phyloP scores from a whole-genome alignment of 1,284 basidiomycete genomes.

The Cutaneotrichosporon sp. region DNA sequence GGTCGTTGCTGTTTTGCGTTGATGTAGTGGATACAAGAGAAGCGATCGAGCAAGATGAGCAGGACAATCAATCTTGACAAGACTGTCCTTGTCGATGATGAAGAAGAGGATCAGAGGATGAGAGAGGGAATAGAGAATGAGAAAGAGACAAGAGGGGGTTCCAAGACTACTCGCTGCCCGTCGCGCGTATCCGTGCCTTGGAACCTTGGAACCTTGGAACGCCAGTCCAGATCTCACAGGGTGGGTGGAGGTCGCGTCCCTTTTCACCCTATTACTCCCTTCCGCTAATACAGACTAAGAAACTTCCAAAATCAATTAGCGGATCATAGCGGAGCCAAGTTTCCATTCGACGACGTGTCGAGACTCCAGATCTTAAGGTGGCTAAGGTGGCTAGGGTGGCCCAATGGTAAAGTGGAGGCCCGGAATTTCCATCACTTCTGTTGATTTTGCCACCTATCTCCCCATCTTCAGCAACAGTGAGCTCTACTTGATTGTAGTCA shows the following conservation, averaged over 20 bases:
- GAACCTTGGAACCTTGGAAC: too few relatives aligned
- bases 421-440: neutral
- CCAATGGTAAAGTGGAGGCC: neutral
- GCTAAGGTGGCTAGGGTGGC: neutral
- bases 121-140: neutral
- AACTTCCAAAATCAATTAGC: neutral
- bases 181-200: neutral
- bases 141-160: neutral
- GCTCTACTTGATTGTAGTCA: neutral
- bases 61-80: neutral
- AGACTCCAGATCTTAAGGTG: too few relatives aligned
- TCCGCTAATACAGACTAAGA: neutral
- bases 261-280: neutral
- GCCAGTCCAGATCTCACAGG: neutral
- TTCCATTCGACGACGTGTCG: neutral
- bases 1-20: neutral
- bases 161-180: neutral
- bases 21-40: constrained; percentile 3
- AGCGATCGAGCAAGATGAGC: neutral
- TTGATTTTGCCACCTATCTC: neutral
- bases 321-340: neutral
- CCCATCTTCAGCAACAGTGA: neutral
- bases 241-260: constrained; percentile 3
- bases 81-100: neutral
- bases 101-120: neutral